Conservation (phyloP, 2,329 filamentous ascomycete species). For the Colletotrichum lini region DNA sequence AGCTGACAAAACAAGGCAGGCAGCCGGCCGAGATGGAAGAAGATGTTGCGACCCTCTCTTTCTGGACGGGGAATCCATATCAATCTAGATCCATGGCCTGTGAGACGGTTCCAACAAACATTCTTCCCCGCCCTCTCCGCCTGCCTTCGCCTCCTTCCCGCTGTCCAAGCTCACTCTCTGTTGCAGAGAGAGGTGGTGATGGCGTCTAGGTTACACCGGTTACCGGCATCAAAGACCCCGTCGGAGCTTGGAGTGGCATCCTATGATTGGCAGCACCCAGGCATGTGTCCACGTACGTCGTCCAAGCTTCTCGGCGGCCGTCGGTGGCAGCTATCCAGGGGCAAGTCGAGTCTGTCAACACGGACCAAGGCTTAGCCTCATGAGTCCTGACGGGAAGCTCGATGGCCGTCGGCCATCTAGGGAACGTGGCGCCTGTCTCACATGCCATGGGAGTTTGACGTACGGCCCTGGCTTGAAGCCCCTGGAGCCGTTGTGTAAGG, state of each 20-base stretch:
- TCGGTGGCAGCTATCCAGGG: slow-evolving; percentile 27
- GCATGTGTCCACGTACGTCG: slow-evolving; percentile 20
- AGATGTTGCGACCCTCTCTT: slow-evolving; percentile 52
- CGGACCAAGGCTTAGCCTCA: slow-evolving; percentile 8
- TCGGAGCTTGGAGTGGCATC: slow-evolving; percentile 20
- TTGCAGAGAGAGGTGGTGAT: slow-evolving; percentile 11
- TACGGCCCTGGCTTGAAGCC: slow-evolving; percentile 22
- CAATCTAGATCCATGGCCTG: slow-evolving; percentile 12
- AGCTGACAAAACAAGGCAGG: slow-evolving; percentile 39
- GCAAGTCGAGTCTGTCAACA: not conserved
- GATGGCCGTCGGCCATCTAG: slow-evolving; percentile 12
- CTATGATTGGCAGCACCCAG: slow-evolving; percentile 13
- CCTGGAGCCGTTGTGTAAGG: slow-evolving; percentile 15
- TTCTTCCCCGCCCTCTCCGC: not conserved
- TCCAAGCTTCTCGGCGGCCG: not conserved
- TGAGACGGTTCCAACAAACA: slow-evolving; percentile 20
- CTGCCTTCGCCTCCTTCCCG: slow-evolving; percentile 24
- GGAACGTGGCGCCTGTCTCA: slow-evolving; percentile 37
- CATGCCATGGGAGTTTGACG: slow-evolving; percentile 20
- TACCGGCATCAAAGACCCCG: slow-evolving; percentile 30
- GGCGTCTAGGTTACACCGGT: slow-evolving; percentile 29
- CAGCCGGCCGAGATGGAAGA: slow-evolving; percentile 56
- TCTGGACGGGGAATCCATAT: slow-evolving; percentile 16
- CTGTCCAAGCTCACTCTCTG: slow-evolving; percentile 4
- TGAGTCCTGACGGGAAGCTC: not conserved